These are phyloP conservation scores for Exophiala sp. DNA, from an alignment of 2,329 filamentous ascomycete species.

Conservation along the genomic window DNA sequence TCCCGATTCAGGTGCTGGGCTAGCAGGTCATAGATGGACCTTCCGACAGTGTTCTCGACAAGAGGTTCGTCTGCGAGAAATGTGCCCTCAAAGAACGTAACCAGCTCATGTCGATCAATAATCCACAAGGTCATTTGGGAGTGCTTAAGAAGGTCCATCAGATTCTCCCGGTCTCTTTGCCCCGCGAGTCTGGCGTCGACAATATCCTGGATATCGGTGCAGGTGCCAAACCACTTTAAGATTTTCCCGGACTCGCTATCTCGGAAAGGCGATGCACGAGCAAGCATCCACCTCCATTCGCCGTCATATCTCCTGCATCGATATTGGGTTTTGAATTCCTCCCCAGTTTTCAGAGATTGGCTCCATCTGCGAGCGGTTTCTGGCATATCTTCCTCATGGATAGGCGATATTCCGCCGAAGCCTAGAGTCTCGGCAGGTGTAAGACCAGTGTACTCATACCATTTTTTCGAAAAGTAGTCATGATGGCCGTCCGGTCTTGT, in stretches of 20 bases:
- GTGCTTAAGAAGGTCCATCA: slow-evolving; percentile 67
- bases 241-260: slow-evolving; percentile 62
- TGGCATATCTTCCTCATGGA: slow-evolving; percentile 64
- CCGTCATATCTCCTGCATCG: slow-evolving; percentile 61
- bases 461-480: slow-evolving; percentile 71
- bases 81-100: slow-evolving; percentile 65
- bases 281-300: slow-evolving; percentile 73
- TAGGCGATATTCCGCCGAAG: slow-evolving; percentile 55
- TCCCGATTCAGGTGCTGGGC: not conserved
- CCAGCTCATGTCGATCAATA: slow-evolving; percentile 54
- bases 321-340: slow-evolving; percentile 65
- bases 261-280: slow-evolving; percentile 61
- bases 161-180: slow-evolving; percentile 61
- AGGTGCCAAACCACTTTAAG: slow-evolving; percentile 74
- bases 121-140: slow-evolving; percentile 71
- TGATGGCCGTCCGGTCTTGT: slow-evolving; percentile 58
- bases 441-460: slow-evolving; percentile 72
- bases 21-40: slow-evolving; percentile 33
- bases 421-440: slow-evolving; percentile 58
- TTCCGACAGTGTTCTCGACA: slow-evolving; percentile 21
- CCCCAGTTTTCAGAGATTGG: slow-evolving; percentile 59
- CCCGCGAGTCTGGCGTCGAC: slow-evolving; percentile 63
- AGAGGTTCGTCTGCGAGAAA: slow-evolving; percentile 13
- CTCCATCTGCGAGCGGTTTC: slow-evolving; percentile 54
- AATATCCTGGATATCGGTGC: slow-evolving; percentile 70